Conservation (phyloP, 495 filamentous ascomycete species). For the Xylaria grammica region DNA sequence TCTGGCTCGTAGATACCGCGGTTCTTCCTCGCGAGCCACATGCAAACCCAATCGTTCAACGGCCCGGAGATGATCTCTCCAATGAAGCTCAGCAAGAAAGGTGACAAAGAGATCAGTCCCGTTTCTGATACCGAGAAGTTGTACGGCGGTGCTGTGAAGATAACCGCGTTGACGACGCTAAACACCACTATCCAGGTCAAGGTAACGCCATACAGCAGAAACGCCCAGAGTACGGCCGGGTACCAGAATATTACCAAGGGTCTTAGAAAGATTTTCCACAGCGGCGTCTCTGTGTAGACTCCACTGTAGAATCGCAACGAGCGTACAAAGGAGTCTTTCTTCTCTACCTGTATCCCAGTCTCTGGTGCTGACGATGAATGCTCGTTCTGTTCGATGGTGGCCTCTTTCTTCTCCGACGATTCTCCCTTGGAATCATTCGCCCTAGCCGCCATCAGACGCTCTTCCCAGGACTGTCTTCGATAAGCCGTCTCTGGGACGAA, state of each 20-base stretch:
- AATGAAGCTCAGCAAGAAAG: constrained; percentile 55
- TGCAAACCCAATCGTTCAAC: constrained; percentile 56
- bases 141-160: constrained; percentile 58
- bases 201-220: constrained; percentile 57
- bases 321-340: constrained; percentile 40
- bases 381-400: constrained; percentile 25
- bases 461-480: constrained; percentile 39
- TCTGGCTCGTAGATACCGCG: constrained; percentile 61
- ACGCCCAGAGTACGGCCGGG: constrained; percentile 60
- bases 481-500: constrained; percentile 62
- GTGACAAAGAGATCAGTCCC: constrained; percentile 56
- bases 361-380: constrained; percentile 29
- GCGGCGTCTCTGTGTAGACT: constrained; percentile 50
- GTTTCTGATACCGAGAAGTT: constrained; percentile 56
- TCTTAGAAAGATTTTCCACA: constrained; percentile 56
- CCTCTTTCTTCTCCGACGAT: constrained; percentile 34
- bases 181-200: constrained; percentile 61
- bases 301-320: constrained; percentile 42
- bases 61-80: constrained; percentile 56
- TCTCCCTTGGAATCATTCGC: constrained; percentile 32
- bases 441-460: constrained; percentile 26
- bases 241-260: constrained; percentile 59
- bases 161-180: constrained; percentile 55
- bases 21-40: constrained; percentile 53
- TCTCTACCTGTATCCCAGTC: constrained; percentile 26